Conservation (phyloP, 1,284 basidiomycete genomes). For the Ustilago esculenta region DNA sequence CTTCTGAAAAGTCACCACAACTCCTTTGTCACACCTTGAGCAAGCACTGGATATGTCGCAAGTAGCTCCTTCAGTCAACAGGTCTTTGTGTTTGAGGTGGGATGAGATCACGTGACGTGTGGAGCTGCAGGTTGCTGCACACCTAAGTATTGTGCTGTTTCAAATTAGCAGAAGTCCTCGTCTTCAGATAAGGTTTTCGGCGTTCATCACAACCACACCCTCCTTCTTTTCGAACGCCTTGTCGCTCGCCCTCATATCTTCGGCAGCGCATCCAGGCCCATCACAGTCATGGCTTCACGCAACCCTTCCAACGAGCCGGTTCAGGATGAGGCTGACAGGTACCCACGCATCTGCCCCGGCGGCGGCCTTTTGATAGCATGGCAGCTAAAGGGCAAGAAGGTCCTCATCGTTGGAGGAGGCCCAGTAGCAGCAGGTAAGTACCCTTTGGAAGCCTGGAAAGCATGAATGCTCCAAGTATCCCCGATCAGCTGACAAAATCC, state of each 20-base stretch:
- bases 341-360: slow-evolving; percentile 68
- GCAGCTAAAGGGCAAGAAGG: slow-evolving; percentile 81
- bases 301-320: slow-evolving; percentile 18
- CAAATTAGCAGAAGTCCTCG: background rate
- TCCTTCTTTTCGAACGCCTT: no score
- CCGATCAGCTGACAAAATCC: no score
- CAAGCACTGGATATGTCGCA: no score
- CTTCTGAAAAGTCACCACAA: slow-evolving; percentile 6
- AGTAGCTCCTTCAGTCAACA: no score
- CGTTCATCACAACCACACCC: no score
- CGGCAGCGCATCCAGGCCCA: background rate
- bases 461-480: no score
- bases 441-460: no score
- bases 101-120: slow-evolving; percentile 29
- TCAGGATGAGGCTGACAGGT: slow-evolving; percentile 32
- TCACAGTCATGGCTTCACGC: slow-evolving; percentile 33
- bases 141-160: no score
- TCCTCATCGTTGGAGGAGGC: slow-evolving; percentile 89
- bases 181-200: slow-evolving; percentile 4
- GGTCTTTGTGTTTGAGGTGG: no score
- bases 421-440: slow-evolving; percentile 77
- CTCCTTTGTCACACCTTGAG: background rate
- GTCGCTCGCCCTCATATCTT: no score
- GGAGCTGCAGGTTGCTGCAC: slow-evolving; percentile 23
- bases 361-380: slow-evolving; percentile 85